Base-by-base conservation (phyloP, 2,329 filamentous ascomycete species). In the Talaromyces funiculosus region DNA sequence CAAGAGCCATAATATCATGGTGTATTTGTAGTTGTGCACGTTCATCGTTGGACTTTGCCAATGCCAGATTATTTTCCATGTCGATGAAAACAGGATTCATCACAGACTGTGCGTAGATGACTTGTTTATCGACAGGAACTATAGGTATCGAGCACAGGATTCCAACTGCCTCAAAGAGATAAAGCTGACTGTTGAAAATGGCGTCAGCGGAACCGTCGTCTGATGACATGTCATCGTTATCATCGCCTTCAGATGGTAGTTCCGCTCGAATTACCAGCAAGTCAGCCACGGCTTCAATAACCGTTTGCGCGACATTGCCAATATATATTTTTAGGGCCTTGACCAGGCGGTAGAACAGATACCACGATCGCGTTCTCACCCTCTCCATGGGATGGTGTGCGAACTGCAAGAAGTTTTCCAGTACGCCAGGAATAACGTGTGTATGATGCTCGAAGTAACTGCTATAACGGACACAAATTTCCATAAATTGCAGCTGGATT, bases 401-500 rank as follows among this genome's bases (percentile, higher is more conserved):
- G 53, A 97, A 84, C 12, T 87, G 86, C 49, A 99, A 90, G 74
- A 99, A 97, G 71, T 89, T 92, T 69, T 97, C 92, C 43, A 99
- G 81, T 1, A 94, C 91, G 65, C 87, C 88, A 1, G 90, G 90
- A 54, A 97, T 95, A 63, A 90, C 87, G 22, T 88, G 81, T 31
- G 86, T 82, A 70, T 96, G 90, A 60, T 86, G 86, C 71, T 97
- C 92, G 72, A 99, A 97, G 74, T 97, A 96, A 29, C 87, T 85
- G 72, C 88, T 90, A 76, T 99, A 99, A 55, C 94, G 88, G 59
- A 96, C 92, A 73, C 92, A 96, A 37, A 96, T 96, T 74, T 99
- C 94, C 92, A 99, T 97, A 71, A 96, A 99, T 76, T 97, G 92
- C 22, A 99, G 81, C 64, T 97, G 86, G 56, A 97, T 92, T 16